Evolutionary conservation across 1,284 basidiomycete species (phyloP), one percentile per base, ranked within the genome.

Genomic region (Tylopilus sp.): DNA sequence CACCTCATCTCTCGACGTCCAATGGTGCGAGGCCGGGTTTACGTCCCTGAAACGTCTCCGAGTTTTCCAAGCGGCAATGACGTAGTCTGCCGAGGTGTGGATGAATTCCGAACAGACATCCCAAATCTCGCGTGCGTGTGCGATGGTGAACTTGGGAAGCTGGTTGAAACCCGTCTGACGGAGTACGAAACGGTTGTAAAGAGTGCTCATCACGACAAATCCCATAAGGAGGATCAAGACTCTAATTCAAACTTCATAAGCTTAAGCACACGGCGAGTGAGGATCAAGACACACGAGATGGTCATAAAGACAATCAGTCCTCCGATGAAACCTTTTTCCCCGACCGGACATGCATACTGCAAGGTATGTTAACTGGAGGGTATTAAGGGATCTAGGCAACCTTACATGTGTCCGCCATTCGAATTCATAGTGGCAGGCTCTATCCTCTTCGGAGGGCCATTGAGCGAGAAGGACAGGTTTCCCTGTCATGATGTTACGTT

Each of bases 341-440:
- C 73, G 0, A 75, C 78, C 5, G 84, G 76, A 59, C 84, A 89
- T 28, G 86, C 86, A 62, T 74, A 75, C 84, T 86, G 49, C 2
- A 29, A 16, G 45, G 11, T 13, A 31, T 4, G 37, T 40, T 12
- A 33, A 29, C 40, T n/a, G 18, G 10, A 18, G 6, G 10, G 8
- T 2, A 19, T 39, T 34, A 35, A 34, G 46, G 37, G 12, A 35
- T 46, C 12, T 30, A 35, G 16, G 30, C 41, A 25, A 41, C 34
- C 77, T 61, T 55, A 86, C 87, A 56, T 78, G 78, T 18, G 82
- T 88, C 49, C 75, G 74, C 86, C 84, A 89, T 69, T 90, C 86
- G 40, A 87, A 66, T 48, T 82, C 76, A 63, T 81, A 90, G 18
- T 78, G 76, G 63, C 85, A 90, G 15, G 78, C 80, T 11, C 63